Conservation (phyloP, 176 grass and related monocot species). For the bread wheat (Triticum aestivum) region IWGSC_CS_RefSeq_v2.1 NC_057805.1:485634353-485634852, state of each 20-base stretch:
- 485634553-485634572: constrained; percentile 87
- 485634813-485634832: background rate
- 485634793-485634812: constrained; percentile 12
- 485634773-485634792: background rate
- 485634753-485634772: background rate
- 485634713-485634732: constrained; percentile 10
- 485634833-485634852: background rate
- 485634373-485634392: background rate
- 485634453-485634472: background rate
- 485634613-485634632: constrained; percentile 96
- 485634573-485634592: constrained; percentile 87
- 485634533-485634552: constrained; percentile 98
- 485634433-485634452: background rate
- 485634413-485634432: background rate
- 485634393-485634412: background rate
- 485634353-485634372: background rate
- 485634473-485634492: background rate
- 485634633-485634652: constrained; percentile 96
- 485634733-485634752: background rate
- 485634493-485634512: constrained; percentile 22
- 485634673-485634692: constrained; percentile 3
- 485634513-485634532: constrained; percentile 98
- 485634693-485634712: background rate
- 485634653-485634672: constrained; percentile 6
- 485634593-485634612: constrained; percentile 66